Percentiles rank a stretch among this genome's conserved stretches.
Evolutionary conservation across 768 basidiomycete species (phyloP).

Genomic region (Hygrophoropsis aurantiaca): DNA sequence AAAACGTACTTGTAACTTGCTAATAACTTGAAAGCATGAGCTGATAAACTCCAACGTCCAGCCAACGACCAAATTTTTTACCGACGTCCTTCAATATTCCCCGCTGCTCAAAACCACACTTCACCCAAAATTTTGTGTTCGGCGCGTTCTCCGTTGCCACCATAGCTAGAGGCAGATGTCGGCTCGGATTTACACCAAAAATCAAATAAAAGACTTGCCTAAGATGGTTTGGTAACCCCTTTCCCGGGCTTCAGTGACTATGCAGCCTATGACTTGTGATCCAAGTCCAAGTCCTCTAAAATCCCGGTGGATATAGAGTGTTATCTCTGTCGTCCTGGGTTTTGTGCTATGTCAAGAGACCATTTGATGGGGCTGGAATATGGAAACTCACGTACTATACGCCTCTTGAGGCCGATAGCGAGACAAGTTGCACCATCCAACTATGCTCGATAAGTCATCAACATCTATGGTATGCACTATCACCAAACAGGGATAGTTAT

Average conservation of each 20-base stretch:
- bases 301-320: slow-evolving; percentile 1
- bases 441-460: neutral
- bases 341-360: no score
- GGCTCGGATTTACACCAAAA: neutral
- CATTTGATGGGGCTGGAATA: no score
- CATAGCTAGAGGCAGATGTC: neutral
- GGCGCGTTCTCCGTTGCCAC: slow-evolving; percentile 1
- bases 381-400: neutral
- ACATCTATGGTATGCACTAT: neutral
- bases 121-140: slow-evolving; percentile 1
- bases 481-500: slow-evolving; percentile 1
- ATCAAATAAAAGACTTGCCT: neutral
- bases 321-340: slow-evolving; percentile 1
- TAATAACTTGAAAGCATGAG: neutral
- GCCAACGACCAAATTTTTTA: slow-evolving; percentile 1
- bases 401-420: neutral
- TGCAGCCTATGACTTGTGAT: neutral
- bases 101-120: neutral
- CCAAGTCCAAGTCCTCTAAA: slow-evolving; percentile 3
- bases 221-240: neutral
- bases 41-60: slow-evolving; percentile 5
- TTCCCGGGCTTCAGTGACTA: slow-evolving; percentile 2
- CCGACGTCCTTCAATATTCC: neutral
- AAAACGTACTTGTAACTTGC: no score
- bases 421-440: slow-evolving; percentile 4